Conservation (phyloP, 352 stramenopile genomes). For the Pythium vanterpoolii region DNA sequence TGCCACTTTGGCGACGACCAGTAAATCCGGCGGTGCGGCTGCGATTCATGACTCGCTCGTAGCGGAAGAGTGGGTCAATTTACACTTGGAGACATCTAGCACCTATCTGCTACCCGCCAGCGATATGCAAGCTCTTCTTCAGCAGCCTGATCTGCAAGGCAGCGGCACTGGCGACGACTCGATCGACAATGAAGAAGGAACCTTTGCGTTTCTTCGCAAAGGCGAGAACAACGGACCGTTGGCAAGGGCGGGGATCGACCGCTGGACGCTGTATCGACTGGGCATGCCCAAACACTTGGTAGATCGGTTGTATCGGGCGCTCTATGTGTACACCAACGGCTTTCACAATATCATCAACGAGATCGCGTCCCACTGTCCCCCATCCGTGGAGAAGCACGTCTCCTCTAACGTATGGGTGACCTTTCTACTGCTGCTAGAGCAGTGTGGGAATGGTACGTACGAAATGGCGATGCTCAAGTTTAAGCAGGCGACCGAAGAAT, state of each 20-base stretch:
- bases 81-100: conserved; percentile 56
- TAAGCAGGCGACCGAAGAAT: conserved; percentile 60
- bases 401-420: conserved; percentile 77
- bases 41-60: conserved; percentile 63
- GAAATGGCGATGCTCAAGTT: conserved; percentile 88
- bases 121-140: conserved; percentile 42
- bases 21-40: conserved; percentile 20
- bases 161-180: conserved; percentile 29
- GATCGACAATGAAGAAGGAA: conserved; percentile 34
- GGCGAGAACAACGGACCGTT: conserved; percentile 35
- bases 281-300: conserved; percentile 78
- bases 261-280: conserved; percentile 61
- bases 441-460: conserved; percentile 79
- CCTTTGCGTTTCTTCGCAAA: conserved; percentile 45
- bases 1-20: neutral
- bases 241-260: conserved; percentile 63
- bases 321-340: conserved; percentile 84
- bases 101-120: conserved; percentile 47
- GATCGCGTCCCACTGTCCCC: conserved; percentile 66
- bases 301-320: conserved; percentile 69
- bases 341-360: conserved; percentile 86
- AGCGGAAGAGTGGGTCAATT: conserved; percentile 79
- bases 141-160: conserved; percentile 23
- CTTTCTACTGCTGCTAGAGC: conserved; percentile 71
- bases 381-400: conserved; percentile 65